These are phyloP conservation scores for Calocybe gambosa DNA, from an alignment of 1,284 basidiomycete genomes.

Conservation along the genomic window DNA sequence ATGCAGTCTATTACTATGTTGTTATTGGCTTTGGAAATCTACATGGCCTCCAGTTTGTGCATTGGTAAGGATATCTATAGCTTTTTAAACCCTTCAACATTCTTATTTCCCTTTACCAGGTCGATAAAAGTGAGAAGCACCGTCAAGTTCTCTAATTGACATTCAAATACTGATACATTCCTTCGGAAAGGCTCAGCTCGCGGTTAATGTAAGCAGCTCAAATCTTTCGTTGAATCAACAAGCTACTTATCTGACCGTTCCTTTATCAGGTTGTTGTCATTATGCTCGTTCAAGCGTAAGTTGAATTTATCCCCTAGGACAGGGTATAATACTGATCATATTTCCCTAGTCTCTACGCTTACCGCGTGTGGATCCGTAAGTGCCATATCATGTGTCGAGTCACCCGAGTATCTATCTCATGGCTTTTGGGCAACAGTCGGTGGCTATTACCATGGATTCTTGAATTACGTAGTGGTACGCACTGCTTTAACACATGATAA, in stretches of 20 bases:
- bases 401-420: background rate
- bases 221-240: background rate
- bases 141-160: background rate
- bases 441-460: slow-evolving; percentile 32
- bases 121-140: slow-evolving; percentile 29
- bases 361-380: slow-evolving; percentile 37
- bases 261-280: slow-evolving; percentile 30
- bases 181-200: slow-evolving; percentile 29
- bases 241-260: background rate
- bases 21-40: slow-evolving; percentile 30
- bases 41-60: slow-evolving; percentile 18
- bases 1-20: slow-evolving; percentile 31
- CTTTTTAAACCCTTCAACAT: background rate
- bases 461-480: slow-evolving; percentile 35
- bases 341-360: slow-evolving; percentile 29
- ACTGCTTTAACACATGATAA: background rate
- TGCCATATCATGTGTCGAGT: slow-evolving; percentile 9
- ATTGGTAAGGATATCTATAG: slow-evolving; percentile 21
- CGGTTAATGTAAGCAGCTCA: slow-evolving; percentile 28
- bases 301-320: background rate
- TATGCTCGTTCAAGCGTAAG: slow-evolving; percentile 35
- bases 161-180: background rate
- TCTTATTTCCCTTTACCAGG: slow-evolving; percentile 17
- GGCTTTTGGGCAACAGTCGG: slow-evolving; percentile 24
- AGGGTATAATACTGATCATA: background rate